Conservation (phyloP, 2,329 filamentous ascomycete genomes). For the Fusarium torulosum region DNA sequence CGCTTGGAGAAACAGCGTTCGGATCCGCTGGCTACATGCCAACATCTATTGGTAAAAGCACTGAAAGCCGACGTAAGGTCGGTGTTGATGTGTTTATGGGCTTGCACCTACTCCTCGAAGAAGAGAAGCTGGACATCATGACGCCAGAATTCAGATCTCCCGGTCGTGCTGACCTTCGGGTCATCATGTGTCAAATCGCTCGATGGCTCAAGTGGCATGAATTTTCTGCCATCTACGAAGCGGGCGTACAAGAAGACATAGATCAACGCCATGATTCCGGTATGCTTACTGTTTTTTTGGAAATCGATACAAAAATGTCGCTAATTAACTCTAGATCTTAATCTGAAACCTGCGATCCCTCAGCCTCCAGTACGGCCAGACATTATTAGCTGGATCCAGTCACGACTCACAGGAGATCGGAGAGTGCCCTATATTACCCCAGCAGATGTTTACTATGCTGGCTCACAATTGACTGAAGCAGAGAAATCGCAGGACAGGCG, state of each 20-base stretch:
- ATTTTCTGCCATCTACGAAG: conserved; percentile 63
- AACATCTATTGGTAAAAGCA: conserved; percentile 65
- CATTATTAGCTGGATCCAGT: conserved; percentile 67
- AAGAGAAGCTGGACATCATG: conserved; percentile 82
- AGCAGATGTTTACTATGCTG: conserved; percentile 59
- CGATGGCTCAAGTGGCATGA: conserved; percentile 81
- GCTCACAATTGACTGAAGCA: conserved; percentile 53
- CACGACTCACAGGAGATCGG: conserved; percentile 56
- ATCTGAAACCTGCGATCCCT: conserved; percentile 51
- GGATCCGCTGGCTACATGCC: conserved; percentile 73
- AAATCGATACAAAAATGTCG: not conserved
- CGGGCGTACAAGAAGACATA: conserved; percentile 65
- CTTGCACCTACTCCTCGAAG: conserved; percentile 89
- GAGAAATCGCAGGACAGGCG: conserved; percentile 54
- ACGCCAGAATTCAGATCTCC: conserved; percentile 59
- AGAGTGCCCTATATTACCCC: conserved; percentile 58
- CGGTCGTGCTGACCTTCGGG: conserved; percentile 68
- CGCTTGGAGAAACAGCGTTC: conserved; percentile 67
- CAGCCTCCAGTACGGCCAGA: conserved; percentile 55
- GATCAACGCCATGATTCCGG: conserved; percentile 56
- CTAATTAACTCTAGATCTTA: conserved; percentile 48
- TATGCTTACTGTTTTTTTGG: conserved; percentile 41
- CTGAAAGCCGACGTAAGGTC: conserved; percentile 69
- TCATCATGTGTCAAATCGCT: conserved; percentile 83
- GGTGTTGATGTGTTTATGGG: conserved; percentile 78